phyloP scores from a whole-genome alignment of 768 basidiomycete species.

The Rhizopogon rudus region DNA sequence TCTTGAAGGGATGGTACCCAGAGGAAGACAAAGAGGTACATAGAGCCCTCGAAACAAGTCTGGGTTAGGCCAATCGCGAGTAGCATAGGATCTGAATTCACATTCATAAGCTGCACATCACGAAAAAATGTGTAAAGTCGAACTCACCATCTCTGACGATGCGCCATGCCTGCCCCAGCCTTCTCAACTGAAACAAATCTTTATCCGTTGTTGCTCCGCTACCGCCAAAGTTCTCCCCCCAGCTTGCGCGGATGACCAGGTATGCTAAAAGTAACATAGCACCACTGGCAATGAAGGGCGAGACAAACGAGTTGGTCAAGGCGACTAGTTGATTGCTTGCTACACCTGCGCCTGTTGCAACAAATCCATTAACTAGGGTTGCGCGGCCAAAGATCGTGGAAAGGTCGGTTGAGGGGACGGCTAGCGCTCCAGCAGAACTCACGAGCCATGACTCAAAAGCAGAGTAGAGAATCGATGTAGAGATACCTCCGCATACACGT shows the following conservation, averaged over 20 bases:
- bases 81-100: conserved; percentile 48
- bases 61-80: conserved; percentile 67
- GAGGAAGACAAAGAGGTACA: conserved; percentile 82
- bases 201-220: conserved; percentile 24
- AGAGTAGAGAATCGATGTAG: conserved; percentile 72
- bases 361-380: conserved; percentile 67
- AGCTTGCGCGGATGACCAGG: conserved; percentile 49
- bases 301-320: conserved; percentile 43
- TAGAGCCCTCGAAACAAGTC: conserved; percentile 80
- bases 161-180: conserved; percentile 51
- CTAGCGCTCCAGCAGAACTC: conserved; percentile 48
- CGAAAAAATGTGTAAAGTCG: neutral
- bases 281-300: conserved; percentile 67
- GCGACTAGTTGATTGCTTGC: conserved; percentile 61
- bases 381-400: conserved; percentile 71
- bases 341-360: conserved; percentile 64
- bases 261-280: conserved; percentile 47
- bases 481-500: conserved; percentile 63
- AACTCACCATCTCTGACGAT: conserved; percentile 48
- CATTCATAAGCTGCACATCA: neutral
- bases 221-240: conserved; percentile 70
- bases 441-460: conserved; percentile 78
- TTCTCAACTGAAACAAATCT: conserved; percentile 47
- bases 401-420: conserved; percentile 52
- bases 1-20: conserved; percentile 80